These are phyloP conservation scores for Eutypella sp. DNA, from an alignment of 2,329 filamentous ascomycete species.

Conservation along the genomic window DNA sequence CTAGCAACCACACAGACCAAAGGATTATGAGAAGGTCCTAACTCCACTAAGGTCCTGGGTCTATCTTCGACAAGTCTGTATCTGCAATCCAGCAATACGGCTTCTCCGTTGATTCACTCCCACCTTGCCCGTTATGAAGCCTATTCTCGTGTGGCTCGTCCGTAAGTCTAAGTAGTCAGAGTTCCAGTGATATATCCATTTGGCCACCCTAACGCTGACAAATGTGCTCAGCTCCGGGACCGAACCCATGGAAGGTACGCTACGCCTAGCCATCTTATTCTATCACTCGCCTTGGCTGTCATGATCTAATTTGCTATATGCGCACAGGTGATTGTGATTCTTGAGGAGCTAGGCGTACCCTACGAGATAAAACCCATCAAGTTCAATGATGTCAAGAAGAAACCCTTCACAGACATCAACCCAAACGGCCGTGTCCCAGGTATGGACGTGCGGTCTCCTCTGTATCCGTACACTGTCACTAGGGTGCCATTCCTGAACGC, in stretches of 20 bases:
- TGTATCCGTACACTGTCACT: not conserved
- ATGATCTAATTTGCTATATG: not conserved
- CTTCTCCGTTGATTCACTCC: too few relatives aligned
- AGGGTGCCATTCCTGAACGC: too few relatives aligned
- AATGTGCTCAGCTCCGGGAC: not conserved
- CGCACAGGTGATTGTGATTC: slow-evolving; percentile 10
- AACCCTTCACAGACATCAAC: slow-evolving; percentile 15
- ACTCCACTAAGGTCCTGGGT: too few relatives aligned
- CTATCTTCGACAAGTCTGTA: too few relatives aligned
- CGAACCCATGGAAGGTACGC: slow-evolving; percentile 1
- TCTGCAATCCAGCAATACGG: too few relatives aligned
- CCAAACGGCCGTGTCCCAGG: slow-evolving; percentile 22
- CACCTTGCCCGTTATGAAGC: too few relatives aligned
- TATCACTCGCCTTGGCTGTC: too few relatives aligned
- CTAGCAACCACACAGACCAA: too few relatives aligned
- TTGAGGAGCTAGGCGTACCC: slow-evolving; percentile 14
- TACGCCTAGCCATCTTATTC: not conserved
- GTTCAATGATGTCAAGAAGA: slow-evolving; percentile 13
- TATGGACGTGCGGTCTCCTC: not conserved
- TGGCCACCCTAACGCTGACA: not conserved
- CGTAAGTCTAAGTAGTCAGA: not conserved
- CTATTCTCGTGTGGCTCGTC: not conserved
- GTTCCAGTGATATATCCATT: not conserved
- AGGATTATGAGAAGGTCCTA: too few relatives aligned
- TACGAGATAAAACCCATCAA: slow-evolving; percentile 12